Base-by-base conservation (phyloP, 2,329 filamentous ascomycete species). In the Pseudogymnoascus sp. region DNA sequence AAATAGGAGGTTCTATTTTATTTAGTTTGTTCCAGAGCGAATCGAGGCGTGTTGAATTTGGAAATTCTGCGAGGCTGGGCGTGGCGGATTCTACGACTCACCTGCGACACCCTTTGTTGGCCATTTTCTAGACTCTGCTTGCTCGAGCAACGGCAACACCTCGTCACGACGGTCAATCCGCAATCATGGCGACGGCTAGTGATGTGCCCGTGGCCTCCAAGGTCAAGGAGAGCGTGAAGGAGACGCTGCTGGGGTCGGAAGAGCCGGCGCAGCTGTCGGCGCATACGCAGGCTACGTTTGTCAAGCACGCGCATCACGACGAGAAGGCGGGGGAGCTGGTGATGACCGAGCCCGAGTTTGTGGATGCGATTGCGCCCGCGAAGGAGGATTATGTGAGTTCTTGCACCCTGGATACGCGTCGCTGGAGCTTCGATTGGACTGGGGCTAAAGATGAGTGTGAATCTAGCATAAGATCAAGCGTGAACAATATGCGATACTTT, bases 401-500 rank as follows among this genome's bases (percentile, higher is more conserved):
- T 11, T 7, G 4, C 56, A 63, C 56, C 31, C 61, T 61, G 23
- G 53, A 60, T 65, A 56, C 64, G 42, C 23, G 31, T 63, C 7
- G 23, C 46, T 59, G 33, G 23, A 31, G 11, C n/a, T 53, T 17
- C 26, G n/a, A 53, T 53, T 29, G 17, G 35, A 29, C 6, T 29
- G 6, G 17, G 13, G 60, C 64, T 62, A 59, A 59, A 31, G 50
- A 61, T 17, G 4, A 7, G 5, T 26, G 10, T 0, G 15, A 19
- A 33, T 26, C 17, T 73, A 97, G 93, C 93, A 96, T 82, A 99
- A 99, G 78, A 97, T 99, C 80, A 91, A 92, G 78, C 88, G 93
- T 70, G 90, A 96, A 70, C 95, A 97, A 76, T 99, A 97, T 77
- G 88, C 88, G 61, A 89, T 99, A 72, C 89, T 99, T 59, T 99